Evolutionary conservation across 2,329 filamentous ascomycete genomes (phyloP).

Genomic region (Curvularia sp.): DNA sequence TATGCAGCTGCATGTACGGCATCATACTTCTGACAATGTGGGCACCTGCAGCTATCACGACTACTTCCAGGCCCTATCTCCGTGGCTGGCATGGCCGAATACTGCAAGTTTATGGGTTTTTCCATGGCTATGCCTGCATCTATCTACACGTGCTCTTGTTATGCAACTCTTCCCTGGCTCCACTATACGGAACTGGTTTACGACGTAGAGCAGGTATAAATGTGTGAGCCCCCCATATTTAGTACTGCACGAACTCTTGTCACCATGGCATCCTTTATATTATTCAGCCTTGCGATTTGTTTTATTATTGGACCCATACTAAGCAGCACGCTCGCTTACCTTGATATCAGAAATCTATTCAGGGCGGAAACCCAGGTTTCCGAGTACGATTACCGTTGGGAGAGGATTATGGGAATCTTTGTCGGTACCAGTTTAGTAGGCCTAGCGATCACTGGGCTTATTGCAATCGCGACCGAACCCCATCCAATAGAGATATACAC

Average conservation of each 20-base stretch:
- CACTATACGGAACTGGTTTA: background rate
- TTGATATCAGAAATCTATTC: slow-evolving; percentile 7
- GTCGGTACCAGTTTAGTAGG: background rate
- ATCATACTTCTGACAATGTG: slow-evolving; percentile 3
- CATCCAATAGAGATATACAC: slow-evolving; percentile 9
- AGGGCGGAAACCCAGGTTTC: background rate
- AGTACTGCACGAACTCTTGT: slow-evolving; percentile 6
- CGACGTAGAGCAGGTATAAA: slow-evolving; percentile 7
- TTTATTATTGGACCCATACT: slow-evolving; percentile 11
- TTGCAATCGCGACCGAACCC: slow-evolving; percentile 13
- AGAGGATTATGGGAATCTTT: slow-evolving; percentile 8
- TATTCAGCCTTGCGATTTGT: slow-evolving; percentile 10
- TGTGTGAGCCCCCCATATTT: slow-evolving; percentile 12
- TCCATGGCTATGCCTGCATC: slow-evolving; percentile 2
- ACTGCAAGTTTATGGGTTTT: slow-evolving; percentile 5
- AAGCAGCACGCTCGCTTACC: slow-evolving; percentile 11
- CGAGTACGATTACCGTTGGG: slow-evolving; percentile 10
- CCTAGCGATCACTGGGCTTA: slow-evolving; percentile 1
- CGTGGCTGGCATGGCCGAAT: background rate
- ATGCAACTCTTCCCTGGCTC: slow-evolving; percentile 3
- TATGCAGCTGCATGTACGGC: background rate
- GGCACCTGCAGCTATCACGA: slow-evolving; percentile 11
- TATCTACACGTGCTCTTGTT: background rate
- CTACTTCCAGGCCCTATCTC: slow-evolving; percentile 3
- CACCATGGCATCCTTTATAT: slow-evolving; percentile 11